Evolutionary conservation across 2,329 filamentous ascomycete species (phyloP), one percentile per base, ranked within the genome.

Genomic region (Scytalidium lignicola): DNA sequence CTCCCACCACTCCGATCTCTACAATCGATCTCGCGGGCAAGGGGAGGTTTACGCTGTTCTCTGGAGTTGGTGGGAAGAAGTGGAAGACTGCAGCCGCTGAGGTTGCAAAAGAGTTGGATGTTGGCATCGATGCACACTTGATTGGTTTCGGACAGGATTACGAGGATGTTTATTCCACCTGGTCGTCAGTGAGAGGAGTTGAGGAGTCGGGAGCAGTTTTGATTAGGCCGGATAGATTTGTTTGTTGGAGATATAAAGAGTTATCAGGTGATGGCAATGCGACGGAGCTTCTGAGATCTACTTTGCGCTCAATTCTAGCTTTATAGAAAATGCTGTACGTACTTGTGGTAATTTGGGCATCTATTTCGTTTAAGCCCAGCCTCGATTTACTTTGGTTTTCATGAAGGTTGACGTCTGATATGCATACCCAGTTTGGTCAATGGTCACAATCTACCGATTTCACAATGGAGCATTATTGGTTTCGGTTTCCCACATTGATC

Each of bases 141-240:
- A 77, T 85, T 52, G 80, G 81, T 0, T 78, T 71, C 63, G 66
- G 70, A n/a, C 74, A 77, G 51, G 78, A 84, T 47, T 83, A 70
- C 53, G 74, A 82, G 58, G 81, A 84, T 56, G 68, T 78, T 0
- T 83, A 83, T 61, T 73, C 73, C 48, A 77, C 81, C 48, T 85
- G 80, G 80, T 70, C 67, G 15, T 63, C 65, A 40, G 62, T 68
- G 47, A 67, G 76, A 12, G 75, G 74, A 32, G 70, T 83, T 1
- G 72, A 74, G 23, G 80, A 82, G 54, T 71, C 75, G 46, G 79
- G 80, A 1, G 75, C 70, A 55, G 70, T 84, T 15, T 66, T 83
- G 18, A 72, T 77, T 7, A 65, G 79, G 8, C 80, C 80, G 1
- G 80, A 84, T 65, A 65, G 74, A 28, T 45, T 45, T 32, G 28